These are phyloP conservation scores for Selaginella moellendorffii DNA, from an alignment of 75 land plant species.

Conservation along the genomic window DNA sequence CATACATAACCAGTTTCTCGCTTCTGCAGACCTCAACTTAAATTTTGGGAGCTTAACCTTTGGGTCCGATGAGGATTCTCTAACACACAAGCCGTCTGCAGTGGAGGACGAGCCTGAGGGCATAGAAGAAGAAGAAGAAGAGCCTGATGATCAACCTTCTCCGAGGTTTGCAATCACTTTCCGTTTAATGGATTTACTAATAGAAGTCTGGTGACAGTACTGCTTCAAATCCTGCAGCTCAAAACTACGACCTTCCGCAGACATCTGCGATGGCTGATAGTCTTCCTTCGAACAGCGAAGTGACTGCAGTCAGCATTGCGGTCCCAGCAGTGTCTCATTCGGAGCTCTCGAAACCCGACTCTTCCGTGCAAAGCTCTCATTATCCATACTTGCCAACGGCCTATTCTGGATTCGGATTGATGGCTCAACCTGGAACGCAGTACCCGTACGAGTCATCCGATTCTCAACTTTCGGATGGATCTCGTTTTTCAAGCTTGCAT, in stretches of 20 bases:
- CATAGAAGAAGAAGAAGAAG: background rate
- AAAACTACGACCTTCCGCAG: too few relatives aligned
- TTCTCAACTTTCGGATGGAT: background rate
- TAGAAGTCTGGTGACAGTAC: too few relatives aligned
- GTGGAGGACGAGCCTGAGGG: background rate
- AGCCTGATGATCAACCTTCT: background rate
- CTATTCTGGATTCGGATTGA: background rate
- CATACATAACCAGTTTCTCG: background rate
- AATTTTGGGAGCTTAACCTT: background rate
- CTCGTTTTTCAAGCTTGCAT: background rate
- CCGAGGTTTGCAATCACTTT: background rate
- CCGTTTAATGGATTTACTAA: too few relatives aligned
- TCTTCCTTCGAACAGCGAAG: background rate
- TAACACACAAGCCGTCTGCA: background rate
- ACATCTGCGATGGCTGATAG: background rate
- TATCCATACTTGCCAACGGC: background rate
- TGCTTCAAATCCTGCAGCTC: too few relatives aligned
- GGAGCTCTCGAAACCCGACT: background rate
- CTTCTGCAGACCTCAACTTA: background rate
- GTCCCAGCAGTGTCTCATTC: background rate
- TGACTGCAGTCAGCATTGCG: background rate
- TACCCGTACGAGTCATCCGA: background rate
- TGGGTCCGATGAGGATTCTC: background rate
- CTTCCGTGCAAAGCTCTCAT: background rate
- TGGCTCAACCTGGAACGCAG: background rate